Percentiles rank a stretch among this genome's conserved stretches.
Evolutionary conservation across 78 protist genomes (phyloP).

Genomic region (Parvularia atlantis): DNA sequence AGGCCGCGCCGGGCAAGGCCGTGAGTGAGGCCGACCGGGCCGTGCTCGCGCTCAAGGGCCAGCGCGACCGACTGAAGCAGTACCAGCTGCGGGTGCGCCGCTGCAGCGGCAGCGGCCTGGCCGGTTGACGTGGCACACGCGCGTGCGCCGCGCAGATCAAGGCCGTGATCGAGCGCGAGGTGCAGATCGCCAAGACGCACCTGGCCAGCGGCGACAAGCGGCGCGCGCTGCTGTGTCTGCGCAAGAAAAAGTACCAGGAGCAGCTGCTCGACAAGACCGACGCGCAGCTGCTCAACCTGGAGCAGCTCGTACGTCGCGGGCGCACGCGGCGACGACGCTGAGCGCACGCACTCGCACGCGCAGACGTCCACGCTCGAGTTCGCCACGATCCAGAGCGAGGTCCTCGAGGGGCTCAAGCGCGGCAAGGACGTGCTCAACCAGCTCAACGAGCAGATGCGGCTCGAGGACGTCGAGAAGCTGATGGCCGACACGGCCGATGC

Average conservation of each 20-base stretch:
- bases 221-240: conserved; percentile 50
- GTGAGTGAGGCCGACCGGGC: conserved; percentile 49
- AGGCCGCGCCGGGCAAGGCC: too few relatives aligned
- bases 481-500: conserved; percentile 76
- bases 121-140: not conserved
- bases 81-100: conserved; percentile 23
- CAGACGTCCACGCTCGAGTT: conserved; percentile 34
- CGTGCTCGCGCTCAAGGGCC: conserved; percentile 40
- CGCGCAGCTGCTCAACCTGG: conserved; percentile 34
- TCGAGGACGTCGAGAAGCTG: conserved; percentile 62
- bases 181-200: conserved; percentile 42
- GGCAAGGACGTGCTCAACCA: conserved; percentile 57
- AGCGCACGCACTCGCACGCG: not conserved
- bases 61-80: conserved; percentile 46
- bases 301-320: too few relatives aligned
- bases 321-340: too few relatives aligned
- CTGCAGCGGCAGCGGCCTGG: not conserved
- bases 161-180: conserved; percentile 41
- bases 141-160: conserved; percentile 10
- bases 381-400: conserved; percentile 44
- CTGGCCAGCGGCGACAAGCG: conserved; percentile 27
- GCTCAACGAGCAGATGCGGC: conserved; percentile 52
- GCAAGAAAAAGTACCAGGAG: conserved; percentile 56
- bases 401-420: conserved; percentile 38
- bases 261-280: conserved; percentile 32